Conservation (phyloP, 2,329 filamentous ascomycete genomes). For the Xylariaceae sp. region DNA sequence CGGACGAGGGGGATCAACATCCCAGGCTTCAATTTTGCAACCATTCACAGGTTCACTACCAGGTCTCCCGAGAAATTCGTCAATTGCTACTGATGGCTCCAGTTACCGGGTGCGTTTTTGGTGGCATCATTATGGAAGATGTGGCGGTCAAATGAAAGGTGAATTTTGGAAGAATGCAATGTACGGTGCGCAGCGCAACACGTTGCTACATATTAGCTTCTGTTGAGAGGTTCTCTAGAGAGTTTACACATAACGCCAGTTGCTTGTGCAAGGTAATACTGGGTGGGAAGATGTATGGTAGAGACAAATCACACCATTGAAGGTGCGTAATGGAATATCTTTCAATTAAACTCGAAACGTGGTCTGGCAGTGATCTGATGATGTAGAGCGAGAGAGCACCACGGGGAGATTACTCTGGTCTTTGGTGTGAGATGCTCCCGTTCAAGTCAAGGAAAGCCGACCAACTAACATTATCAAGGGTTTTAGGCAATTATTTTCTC, state of each 20-base stretch:
- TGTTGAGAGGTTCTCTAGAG: conserved; percentile 7
- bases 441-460: background rate
- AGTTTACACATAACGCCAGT: conserved; percentile 17
- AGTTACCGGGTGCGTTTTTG: conserved; percentile 2
- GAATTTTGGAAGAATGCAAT: conserved; percentile 20
- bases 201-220: conserved; percentile 15
- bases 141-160: conserved; percentile 12
- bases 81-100: background rate
- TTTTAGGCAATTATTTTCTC: background rate
- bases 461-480: background rate
- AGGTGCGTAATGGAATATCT: conserved; percentile 1
- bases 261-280: conserved; percentile 18
- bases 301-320: conserved; percentile 9
- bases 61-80: background rate
- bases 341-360: background rate
- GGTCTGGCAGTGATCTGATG: too few species aligned
- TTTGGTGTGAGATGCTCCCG: too few species aligned
- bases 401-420: too few species aligned
- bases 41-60: background rate
- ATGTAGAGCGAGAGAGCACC: too few species aligned
- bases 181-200: conserved; percentile 15
- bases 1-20: background rate
- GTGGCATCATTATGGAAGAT: conserved; percentile 4
- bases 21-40: background rate
- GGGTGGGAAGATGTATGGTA: conserved; percentile 16